phyloP scores from a whole-genome alignment of 2,329 filamentous ascomycete genomes.

The Fusarium compactum region DNA sequence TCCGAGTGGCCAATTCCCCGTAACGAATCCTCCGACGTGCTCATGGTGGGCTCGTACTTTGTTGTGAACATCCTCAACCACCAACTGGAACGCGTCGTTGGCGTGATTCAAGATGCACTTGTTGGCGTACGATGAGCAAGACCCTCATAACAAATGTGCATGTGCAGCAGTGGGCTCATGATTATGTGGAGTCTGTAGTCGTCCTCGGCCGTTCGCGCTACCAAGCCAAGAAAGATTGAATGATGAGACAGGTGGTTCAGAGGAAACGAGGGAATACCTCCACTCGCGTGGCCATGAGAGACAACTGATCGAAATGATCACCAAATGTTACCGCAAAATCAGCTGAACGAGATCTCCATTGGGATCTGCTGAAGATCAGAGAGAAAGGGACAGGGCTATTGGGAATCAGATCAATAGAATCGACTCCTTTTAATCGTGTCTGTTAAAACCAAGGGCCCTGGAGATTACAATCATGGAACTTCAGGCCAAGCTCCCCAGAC shows the following conservation, averaged over 20 bases:
- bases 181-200: constrained; percentile 25
- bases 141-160: constrained; percentile 32
- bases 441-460: constrained; percentile 30
- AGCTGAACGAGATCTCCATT: constrained; percentile 13
- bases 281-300: constrained; percentile 18
- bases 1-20: constrained; percentile 29
- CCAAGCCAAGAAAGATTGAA: constrained; percentile 27
- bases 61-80: constrained; percentile 30
- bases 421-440: constrained; percentile 34
- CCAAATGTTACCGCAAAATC: not conserved
- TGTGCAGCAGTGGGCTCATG: constrained; percentile 30
- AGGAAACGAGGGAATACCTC: constrained; percentile 13
- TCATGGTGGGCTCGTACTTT: constrained; percentile 39
- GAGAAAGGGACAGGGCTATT: constrained; percentile 1
- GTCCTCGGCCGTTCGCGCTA: constrained; percentile 34
- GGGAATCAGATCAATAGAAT: constrained; percentile 19
- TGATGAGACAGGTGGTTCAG: constrained; percentile 22
- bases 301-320: constrained; percentile 1
- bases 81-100: constrained; percentile 39
- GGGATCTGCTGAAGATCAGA: constrained; percentile 33
- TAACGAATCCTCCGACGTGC: constrained; percentile 25
- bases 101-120: constrained; percentile 22
- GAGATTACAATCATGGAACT: constrained; percentile 32
- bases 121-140: constrained; percentile 28
- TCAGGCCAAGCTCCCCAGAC: constrained; percentile 21